phyloP scores from a whole-genome alignment of 164 flowering plant species.

The Paratinospora sagittata region DNA sequence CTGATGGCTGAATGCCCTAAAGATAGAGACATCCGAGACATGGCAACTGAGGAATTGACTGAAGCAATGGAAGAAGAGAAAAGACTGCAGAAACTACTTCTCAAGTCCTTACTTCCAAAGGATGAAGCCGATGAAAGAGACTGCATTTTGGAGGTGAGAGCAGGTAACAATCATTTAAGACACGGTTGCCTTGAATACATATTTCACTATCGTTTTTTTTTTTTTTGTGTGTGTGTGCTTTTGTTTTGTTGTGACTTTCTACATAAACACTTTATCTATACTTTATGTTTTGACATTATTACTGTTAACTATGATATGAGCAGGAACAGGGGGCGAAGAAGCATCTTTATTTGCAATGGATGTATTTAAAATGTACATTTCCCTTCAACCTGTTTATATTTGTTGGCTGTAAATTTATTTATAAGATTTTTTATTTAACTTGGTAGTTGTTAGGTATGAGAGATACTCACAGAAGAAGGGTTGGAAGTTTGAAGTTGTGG shows the following conservation, averaged over 20 bases:
- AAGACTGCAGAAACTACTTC: conserved; percentile 50
- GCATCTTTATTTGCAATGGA: conserved; percentile 98
- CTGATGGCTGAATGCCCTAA: conserved; percentile 58
- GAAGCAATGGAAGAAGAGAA: conserved; percentile 64
- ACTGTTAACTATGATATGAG: conserved; percentile 10
- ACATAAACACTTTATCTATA: background rate
- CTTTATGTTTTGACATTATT: background rate
- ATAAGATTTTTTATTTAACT: background rate
- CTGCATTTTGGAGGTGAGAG: conserved; percentile 96
- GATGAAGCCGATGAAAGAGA: conserved; percentile 98
- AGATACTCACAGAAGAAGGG: conserved; percentile 73
- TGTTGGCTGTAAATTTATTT: background rate
- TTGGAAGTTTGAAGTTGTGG: conserved; percentile 90
- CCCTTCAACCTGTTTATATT: background rate
- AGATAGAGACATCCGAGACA: conserved; percentile 72
- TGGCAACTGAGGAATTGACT: conserved; percentile 64
- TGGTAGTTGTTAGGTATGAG: conserved; percentile 60
- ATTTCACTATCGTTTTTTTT: background rate
- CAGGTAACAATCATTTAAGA: conserved; percentile 53
- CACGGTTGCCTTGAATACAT: background rate
- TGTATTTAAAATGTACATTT: conserved; percentile 74
- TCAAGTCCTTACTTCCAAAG: conserved; percentile 77
- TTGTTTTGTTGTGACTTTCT: background rate
- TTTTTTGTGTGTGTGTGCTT: too few relatives aligned
- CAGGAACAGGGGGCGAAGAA: conserved; percentile 99